Conservation (phyloP, 768 basidiomycete species). For the Suillus variegatus region DNA sequence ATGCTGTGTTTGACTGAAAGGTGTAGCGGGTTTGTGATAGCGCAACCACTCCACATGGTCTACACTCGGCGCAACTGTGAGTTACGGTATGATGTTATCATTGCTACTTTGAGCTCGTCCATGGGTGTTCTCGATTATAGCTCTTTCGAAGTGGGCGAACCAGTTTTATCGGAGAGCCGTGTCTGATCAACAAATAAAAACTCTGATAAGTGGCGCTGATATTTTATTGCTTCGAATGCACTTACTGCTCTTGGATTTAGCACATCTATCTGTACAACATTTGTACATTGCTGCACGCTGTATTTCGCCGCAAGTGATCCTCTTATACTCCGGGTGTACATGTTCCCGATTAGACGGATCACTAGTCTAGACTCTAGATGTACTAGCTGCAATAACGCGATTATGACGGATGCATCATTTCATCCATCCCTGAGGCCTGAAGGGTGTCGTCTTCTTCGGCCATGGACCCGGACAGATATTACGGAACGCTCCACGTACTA, state of each 20-base stretch:
- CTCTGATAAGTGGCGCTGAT: neutral
- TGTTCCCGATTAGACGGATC: too few relatives aligned
- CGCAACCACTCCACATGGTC: constrained; percentile 64
- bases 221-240: neutral
- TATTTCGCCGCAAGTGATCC: neutral
- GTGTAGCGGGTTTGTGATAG: constrained; percentile 66
- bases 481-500: too few relatives aligned
- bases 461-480: too few relatives aligned
- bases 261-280: constrained; percentile 52
- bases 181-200: neutral
- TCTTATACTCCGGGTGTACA: neutral
- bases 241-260: constrained; percentile 49
- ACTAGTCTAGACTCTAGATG: too few relatives aligned
- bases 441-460: too few relatives aligned
- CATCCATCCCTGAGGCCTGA: too few relatives aligned
- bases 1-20: constrained; percentile 70
- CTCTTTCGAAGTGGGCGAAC: neutral
- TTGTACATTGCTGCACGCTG: too few relatives aligned
- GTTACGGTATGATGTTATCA: constrained; percentile 57
- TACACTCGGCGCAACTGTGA: constrained; percentile 68
- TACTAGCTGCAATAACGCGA: too few relatives aligned
- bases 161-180: neutral
- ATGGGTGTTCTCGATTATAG: neutral
- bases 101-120: too few relatives aligned
- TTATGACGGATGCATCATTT: too few relatives aligned